phyloP scores from a whole-genome alignment of 495 filamentous ascomycete species.

The Lichenothelia convexa region DNA sequence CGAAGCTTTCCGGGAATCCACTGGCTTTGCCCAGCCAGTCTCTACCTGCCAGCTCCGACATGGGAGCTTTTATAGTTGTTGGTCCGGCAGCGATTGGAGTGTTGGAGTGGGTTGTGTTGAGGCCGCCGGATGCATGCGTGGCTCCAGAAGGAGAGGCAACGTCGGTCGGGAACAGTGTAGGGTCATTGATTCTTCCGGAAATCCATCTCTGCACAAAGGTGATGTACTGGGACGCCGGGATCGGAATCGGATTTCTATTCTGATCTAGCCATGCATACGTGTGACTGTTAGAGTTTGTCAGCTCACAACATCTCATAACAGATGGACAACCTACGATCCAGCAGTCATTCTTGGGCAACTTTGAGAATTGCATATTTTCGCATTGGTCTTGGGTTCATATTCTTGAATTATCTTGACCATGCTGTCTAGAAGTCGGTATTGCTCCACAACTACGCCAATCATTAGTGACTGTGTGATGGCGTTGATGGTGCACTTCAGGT shows the following conservation, averaged over 20 bases:
- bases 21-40: constrained; percentile 77
- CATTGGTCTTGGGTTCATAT: constrained; percentile 48
- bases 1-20: constrained; percentile 73
- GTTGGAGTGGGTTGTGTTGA: constrained; percentile 30
- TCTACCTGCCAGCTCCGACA: constrained; percentile 29
- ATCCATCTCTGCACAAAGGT: constrained; percentile 85
- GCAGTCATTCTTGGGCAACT: constrained; percentile 85
- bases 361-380: constrained; percentile 60
- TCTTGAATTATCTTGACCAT: constrained; percentile 71
- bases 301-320: no score
- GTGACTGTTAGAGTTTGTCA: constrained; percentile 38
- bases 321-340: constrained; percentile 73
- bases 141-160: constrained; percentile 4
- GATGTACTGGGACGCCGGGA: constrained; percentile 55
- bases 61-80: constrained; percentile 26
- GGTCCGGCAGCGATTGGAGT: constrained; percentile 31
- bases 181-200: constrained; percentile 73
- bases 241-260: constrained; percentile 30
- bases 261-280: constrained; percentile 82
- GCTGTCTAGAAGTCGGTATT: constrained; percentile 68
- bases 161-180: constrained; percentile 62
- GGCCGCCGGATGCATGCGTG: constrained; percentile 6
- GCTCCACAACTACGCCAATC: constrained; percentile 53
- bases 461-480: constrained; percentile 9
- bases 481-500: no score